Evolutionary conservation across 345 rosid genomes (phyloP), one percentile per base, ranked within the genome.

Genomic region (Odontarrhena argentea): DNA sequence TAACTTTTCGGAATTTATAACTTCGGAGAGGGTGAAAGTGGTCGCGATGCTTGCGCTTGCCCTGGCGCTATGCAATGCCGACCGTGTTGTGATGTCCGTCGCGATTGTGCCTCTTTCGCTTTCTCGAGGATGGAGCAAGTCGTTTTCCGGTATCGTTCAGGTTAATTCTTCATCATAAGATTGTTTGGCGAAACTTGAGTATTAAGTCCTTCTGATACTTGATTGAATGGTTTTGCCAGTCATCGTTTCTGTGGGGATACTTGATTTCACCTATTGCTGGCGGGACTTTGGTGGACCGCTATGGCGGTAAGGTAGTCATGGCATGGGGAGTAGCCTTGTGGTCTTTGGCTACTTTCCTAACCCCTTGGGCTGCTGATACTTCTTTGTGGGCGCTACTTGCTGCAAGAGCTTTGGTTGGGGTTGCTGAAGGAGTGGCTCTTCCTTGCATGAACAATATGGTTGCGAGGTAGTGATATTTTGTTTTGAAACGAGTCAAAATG

Each of bases 371-470:
- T 9, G 95, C 96, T n/a, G 97, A 93, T 63, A 72, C 85, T 63
- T 88, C 92, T 50, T 50, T 90, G 25, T 80, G 76, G 69, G 85
- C 95, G 18, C 83, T 93, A 2, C 96, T 93, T 36, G 83, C 81
- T 9, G 67, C 81, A 68, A 83, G 97, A 65, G 92, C 90, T 26
- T 68, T 81, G 79, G 91, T 93, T 64, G 99, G 99, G 5, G 67
- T 90, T 59, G 97, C 96, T n/a, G 95, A 93, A 83, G 99, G 99
- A 44, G 96, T 88, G 63, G 97, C 99, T 75, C 94, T 90, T 74
- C 99, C 99, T 79, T 84, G 92, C 50, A 90, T 93, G 99, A 93
- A 90, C 89, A 93, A 93, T 71, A 88, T 93, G 99, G 84, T 90
- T 51, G 92, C 85, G 22, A 93, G 97, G 97, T 93, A 84, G 57